phyloP scores from a whole-genome alignment of 306 rosid genomes.

The Glycine soja region DNA sequence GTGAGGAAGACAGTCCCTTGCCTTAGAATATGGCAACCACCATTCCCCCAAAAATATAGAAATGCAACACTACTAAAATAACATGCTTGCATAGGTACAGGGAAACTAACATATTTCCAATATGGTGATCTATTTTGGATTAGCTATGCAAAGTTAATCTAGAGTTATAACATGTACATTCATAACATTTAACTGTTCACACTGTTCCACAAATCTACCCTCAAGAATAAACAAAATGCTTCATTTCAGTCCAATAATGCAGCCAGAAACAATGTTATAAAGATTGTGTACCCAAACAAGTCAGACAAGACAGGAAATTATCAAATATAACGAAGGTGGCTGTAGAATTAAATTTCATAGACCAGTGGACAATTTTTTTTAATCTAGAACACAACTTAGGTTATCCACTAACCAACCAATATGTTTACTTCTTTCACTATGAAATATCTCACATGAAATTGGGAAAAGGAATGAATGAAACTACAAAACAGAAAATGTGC shows the following conservation, averaged over 20 bases:
- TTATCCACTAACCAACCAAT: not conserved
- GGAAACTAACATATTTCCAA: not conserved
- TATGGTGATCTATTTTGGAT: not conserved
- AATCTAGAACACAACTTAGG: not conserved
- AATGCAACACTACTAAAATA: too few species aligned
- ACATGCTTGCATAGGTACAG: too few species aligned
- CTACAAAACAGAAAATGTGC: not conserved
- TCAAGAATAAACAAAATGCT: conserved; percentile 7
- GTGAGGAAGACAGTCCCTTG: too few species aligned
- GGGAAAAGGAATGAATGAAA: not conserved
- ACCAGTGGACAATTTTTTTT: not conserved
- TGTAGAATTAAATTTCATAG: not conserved
- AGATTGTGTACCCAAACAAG: too few species aligned
- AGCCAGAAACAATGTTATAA: not conserved
- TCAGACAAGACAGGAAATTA: not conserved
- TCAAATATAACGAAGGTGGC: not conserved
- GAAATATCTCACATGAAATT: not conserved
- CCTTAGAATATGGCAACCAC: too few species aligned
- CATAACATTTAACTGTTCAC: conserved; percentile 1
- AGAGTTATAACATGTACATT: not conserved
- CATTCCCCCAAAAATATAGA: too few species aligned
- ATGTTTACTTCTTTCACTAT: conserved; percentile 22
- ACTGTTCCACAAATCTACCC: not conserved
- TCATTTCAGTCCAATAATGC: not conserved
- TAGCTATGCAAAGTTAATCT: not conserved